Base-by-base conservation (phyloP, 148 eudicot species). In the Vaccinium corymbosum region DNA sequence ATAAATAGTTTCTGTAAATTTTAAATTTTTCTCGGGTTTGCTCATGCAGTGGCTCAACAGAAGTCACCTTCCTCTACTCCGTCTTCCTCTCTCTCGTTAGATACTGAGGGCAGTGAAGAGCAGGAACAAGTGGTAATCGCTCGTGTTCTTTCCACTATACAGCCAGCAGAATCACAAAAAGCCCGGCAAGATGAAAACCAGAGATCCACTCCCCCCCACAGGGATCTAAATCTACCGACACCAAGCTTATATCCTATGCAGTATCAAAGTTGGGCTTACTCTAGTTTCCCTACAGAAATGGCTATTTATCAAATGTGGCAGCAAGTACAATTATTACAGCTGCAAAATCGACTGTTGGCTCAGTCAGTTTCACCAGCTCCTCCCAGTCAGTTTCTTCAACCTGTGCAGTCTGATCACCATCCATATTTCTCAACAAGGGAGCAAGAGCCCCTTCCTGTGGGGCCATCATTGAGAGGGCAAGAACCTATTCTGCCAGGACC, bases 91-190 rank as follows among this genome's bases (percentile, higher is more conserved):
- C 49, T 80, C 56, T 51, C 72, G 57, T 17, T 80, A 29, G 78
- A 81, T 53, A 8, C 87, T 15, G 87, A 83, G 68, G 64, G 81
- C 81, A 80, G 81, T 51, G 93, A 91, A 83, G 93, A 91, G 79
- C 92, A 86, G 86, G 93, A 90, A 53, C 92, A 91, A 87, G 89
- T 86, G n/a, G 51, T 86, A 76, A 89, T 91, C 83, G 93, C 90
- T 82, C 93, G 92, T 66, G 81, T 87, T 88, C 89, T 91, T 72
- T 82, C 89, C 70, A 86, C 55, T 84, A 90, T 85, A 20, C 87
- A 77, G 38, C 87, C 85, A 22, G 48, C 86, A 61, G 88, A 81
- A 59, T 82, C 88, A 9, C 86, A 82, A 74, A 84, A 61, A 25
- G 78, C 86, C 42, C 50, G 75, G 16, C 88, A 78, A 84, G 85